phyloP scores from a whole-genome alignment of 1,284 basidiomycete species.

The Exobasidium cylindrosporum region DNA sequence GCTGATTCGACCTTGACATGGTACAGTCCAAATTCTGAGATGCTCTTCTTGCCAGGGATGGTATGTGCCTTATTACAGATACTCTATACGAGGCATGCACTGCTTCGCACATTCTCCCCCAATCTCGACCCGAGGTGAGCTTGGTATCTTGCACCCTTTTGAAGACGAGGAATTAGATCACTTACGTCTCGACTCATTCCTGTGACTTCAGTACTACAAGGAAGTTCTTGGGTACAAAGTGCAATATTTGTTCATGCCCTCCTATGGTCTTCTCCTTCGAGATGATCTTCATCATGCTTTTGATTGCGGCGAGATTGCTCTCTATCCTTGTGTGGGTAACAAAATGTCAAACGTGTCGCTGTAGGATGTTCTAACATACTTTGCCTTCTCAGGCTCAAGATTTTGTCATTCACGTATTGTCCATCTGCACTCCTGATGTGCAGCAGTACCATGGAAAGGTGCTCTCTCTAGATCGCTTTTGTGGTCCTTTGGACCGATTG shows the following conservation, averaged over 20 bases:
- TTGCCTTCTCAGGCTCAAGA: no score
- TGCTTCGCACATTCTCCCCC: conserved; percentile 15
- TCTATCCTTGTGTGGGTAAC: not conserved
- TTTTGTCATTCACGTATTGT: no score
- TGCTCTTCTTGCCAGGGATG: conserved; percentile 8
- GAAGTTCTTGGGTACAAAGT: conserved; percentile 10
- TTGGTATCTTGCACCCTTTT: not conserved
- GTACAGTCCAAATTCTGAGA: not conserved
- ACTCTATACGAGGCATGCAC: conserved; percentile 4
- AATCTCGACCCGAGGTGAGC: conserved; percentile 7
- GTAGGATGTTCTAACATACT: no score
- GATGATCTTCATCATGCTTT: conserved; percentile 17
- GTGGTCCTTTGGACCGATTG: not conserved
- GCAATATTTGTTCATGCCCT: conserved; percentile 10
- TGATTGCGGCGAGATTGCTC: conserved; percentile 10
- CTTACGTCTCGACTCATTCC: not conserved
- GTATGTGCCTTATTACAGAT: conserved; percentile 8
- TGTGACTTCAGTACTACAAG: conserved; percentile 4
- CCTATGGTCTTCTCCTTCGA: conserved; percentile 10
- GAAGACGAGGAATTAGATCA: not conserved
- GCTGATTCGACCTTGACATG: not conserved
- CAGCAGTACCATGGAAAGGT: conserved; percentile 15
- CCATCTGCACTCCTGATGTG: no score
- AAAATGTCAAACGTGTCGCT: not conserved
- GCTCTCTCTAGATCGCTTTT: not conserved